phyloP scores from a whole-genome alignment of 164 flowering plant species.

The Warburgia ugandensis region DNA sequence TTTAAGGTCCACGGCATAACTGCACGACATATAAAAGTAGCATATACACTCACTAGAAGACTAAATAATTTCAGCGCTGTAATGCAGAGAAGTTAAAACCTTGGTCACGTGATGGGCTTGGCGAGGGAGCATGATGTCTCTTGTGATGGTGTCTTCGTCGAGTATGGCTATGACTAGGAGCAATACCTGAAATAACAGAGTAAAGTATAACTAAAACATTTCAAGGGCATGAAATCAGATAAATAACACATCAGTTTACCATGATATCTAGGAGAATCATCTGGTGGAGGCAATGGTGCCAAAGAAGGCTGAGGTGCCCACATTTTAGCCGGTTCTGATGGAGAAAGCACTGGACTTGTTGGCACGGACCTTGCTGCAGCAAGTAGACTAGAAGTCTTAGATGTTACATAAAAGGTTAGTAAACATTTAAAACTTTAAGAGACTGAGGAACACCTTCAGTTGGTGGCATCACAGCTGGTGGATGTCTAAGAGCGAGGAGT shows the following conservation, averaged over 20 bases:
- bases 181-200: slow-evolving; percentile 26
- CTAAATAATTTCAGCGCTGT: neutral
- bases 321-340: slow-evolving; percentile 16
- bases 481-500: slow-evolving; percentile 1
- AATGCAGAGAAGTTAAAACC: no score
- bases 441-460: slow-evolving; percentile 6
- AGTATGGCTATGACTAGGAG: slow-evolving; percentile 28
- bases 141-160: slow-evolving; percentile 28
- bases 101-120: slow-evolving; percentile 38
- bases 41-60: neutral
- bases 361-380: slow-evolving; percentile 34
- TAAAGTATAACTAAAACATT: slow-evolving; percentile 4
- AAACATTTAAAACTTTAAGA: neutral
- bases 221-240: neutral
- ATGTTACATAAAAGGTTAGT: neutral
- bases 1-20: neutral
- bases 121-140: slow-evolving; percentile 34
- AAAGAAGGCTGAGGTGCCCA: slow-evolving; percentile 15
- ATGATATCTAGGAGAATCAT: slow-evolving; percentile 40
- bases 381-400: slow-evolving; percentile 3
- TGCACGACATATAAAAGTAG: neutral
- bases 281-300: slow-evolving; percentile 33
- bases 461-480: slow-evolving; percentile 1
- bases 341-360: slow-evolving; percentile 20
- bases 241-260: slow-evolving; percentile 28